phyloP scores from a whole-genome alignment of 1,284 basidiomycete genomes.

The Agaricales sp. region DNA sequence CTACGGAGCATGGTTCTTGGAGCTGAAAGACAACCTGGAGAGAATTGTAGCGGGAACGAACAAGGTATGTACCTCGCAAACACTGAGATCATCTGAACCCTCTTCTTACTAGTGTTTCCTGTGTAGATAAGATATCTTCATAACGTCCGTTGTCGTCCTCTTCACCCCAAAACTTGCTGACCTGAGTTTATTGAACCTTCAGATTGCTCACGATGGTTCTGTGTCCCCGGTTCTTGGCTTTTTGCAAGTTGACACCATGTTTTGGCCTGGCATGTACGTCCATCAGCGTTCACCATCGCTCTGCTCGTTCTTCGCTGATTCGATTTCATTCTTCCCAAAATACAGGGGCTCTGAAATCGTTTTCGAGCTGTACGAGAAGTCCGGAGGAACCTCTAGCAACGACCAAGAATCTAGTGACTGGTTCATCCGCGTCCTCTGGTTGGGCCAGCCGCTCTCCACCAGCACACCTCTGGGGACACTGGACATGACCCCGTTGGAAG shows the following conservation, averaged over 20 bases:
- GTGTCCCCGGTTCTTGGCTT: conserved; percentile 33
- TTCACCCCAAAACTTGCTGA: too few species aligned
- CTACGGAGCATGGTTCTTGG: conserved; percentile 33
- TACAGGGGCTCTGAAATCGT: conserved; percentile 17
- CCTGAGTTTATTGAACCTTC: too few species aligned
- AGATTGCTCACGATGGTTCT: conserved; percentile 37
- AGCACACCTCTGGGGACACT: conserved; percentile 30
- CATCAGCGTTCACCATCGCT: too few species aligned
- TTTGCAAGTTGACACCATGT: conserved; percentile 33
- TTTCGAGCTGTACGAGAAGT: conserved; percentile 31
- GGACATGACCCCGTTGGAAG: conserved; percentile 31
- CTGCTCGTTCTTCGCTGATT: not conserved
- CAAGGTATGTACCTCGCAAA: conserved; percentile 12
- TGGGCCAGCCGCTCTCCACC: conserved; percentile 34
- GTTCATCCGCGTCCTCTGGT: conserved; percentile 35
- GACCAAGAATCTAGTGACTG: conserved; percentile 8
- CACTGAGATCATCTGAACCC: not conserved
- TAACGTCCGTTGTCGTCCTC: conserved; percentile 24
- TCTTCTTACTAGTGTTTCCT: not conserved
- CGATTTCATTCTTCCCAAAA: not conserved
- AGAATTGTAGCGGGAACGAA: conserved; percentile 23
- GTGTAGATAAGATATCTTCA: conserved; percentile 30
- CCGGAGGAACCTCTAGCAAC: too few species aligned
- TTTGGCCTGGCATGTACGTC: conserved; percentile 36
- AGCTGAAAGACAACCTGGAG: conserved; percentile 27